Conservation (phyloP, 1,139 yeast species). For the Candida pseudocylindracea region DNA sequence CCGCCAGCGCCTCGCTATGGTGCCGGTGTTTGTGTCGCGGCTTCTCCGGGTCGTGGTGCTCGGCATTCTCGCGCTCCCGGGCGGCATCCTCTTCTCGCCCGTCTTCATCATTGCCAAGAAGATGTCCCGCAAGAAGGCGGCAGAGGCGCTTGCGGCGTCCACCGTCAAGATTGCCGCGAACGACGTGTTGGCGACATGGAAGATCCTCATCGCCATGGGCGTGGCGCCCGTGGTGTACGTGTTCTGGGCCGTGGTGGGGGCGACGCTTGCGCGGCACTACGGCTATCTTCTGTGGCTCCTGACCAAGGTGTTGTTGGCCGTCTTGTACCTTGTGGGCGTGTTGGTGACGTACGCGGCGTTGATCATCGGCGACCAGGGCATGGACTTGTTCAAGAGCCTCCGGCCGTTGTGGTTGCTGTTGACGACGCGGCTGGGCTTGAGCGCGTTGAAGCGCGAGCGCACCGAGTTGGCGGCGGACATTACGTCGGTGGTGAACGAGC, state of each 20-base stretch:
- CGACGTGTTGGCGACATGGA: constrained; percentile 94
- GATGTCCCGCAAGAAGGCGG: constrained; percentile 52
- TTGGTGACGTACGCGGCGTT: constrained; percentile 71
- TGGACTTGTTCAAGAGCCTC: constrained; percentile 67
- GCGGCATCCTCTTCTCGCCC: constrained; percentile 66
- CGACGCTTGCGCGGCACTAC: constrained; percentile 18
- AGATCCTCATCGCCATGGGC: constrained; percentile 72
- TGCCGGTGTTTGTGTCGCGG: constrained; percentile 26
- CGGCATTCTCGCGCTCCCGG: constrained; percentile 55
- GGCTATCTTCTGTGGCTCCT: constrained; percentile 4
- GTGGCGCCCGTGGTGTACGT: constrained; percentile 72
- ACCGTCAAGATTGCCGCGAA: constrained; percentile 78
- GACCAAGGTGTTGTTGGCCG: constrained; percentile 15
- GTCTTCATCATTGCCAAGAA: constrained; percentile 59
- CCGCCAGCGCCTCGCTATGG: constrained; percentile 19
- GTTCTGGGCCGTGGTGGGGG: constrained; percentile 51
- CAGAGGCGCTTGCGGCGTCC: constrained; percentile 67
- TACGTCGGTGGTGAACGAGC: constrained; percentile 20
- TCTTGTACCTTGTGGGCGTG: constrained; percentile 34
- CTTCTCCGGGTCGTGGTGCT: constrained; percentile 29
- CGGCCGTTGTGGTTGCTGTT: constrained; percentile 66
- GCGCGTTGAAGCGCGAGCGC: constrained; percentile 21
- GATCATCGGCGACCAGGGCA: constrained; percentile 78
- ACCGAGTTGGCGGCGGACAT: constrained; percentile 17
- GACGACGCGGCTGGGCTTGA: constrained; percentile 34